Conservation (phyloP, 768 basidiomycete species). For the Boletellus ananas region DNA sequence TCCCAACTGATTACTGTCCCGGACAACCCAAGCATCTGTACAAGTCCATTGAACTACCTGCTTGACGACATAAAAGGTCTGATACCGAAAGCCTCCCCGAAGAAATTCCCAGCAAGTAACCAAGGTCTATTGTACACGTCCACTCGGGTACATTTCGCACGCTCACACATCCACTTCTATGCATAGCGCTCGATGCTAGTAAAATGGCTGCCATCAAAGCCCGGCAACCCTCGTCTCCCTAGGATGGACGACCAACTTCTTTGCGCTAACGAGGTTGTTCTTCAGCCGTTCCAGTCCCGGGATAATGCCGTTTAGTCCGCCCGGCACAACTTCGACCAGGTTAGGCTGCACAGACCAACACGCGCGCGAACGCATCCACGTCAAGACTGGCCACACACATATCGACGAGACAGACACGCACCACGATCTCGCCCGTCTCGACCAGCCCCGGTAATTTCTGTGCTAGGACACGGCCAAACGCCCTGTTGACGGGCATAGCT, state of each 20-base stretch:
- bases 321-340: conserved; percentile 30
- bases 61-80: too few species aligned
- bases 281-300: conserved; percentile 32
- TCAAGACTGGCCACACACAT: too few species aligned
- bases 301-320: conserved; percentile 35
- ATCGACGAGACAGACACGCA: conserved; percentile 4
- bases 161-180: too few species aligned
- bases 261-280: conserved; percentile 37
- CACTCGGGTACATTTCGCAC: too few species aligned
- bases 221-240: conserved; percentile 27
- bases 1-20: too few species aligned
- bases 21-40: too few species aligned
- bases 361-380: not conserved
- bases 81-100: too few species aligned
- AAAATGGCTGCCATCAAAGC: too few species aligned
- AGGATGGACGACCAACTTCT: conserved; percentile 26
- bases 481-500: conserved; percentile 8
- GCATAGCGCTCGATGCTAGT: too few species aligned
- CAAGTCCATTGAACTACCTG: too few species aligned
- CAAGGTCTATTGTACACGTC: too few species aligned
- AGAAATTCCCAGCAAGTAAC: too few species aligned
- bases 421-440: conserved; percentile 15
- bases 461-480: conserved; percentile 13
- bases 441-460: conserved; percentile 7
- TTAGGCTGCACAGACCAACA: conserved; percentile 11